A percentile compares a stretch with the other conserved stretches of the same genome.
Conservation (phyloP, 257 asterid genomes). For the Rhazya stricta region DNA sequence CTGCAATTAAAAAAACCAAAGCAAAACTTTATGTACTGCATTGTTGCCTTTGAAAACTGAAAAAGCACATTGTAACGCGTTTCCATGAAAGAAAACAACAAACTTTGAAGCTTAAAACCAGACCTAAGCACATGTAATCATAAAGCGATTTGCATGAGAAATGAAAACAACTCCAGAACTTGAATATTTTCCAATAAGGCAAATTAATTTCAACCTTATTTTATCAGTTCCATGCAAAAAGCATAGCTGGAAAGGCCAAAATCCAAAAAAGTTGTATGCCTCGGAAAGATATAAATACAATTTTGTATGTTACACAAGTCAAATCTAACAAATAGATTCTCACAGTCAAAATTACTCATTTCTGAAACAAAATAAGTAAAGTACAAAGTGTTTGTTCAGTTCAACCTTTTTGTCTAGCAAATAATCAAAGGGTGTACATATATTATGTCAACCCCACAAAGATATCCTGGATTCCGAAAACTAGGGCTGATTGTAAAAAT, state of each 20-base stretch:
- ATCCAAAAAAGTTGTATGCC: constrained; percentile 1
- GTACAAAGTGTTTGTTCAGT: neutral
- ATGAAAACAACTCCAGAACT: neutral
- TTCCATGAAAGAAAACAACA: constrained; percentile 7
- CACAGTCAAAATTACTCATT: neutral
- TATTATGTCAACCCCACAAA: neutral
- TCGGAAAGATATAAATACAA: neutral
- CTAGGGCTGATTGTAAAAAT: too few relatives aligned
- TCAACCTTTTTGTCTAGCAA: neutral
- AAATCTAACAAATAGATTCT: neutral
- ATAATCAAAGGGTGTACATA: too few relatives aligned
- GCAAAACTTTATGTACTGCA: neutral
- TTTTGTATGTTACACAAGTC: neutral
- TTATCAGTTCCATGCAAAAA: neutral
- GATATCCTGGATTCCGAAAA: too few relatives aligned
- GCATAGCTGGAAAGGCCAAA: constrained; percentile 2
- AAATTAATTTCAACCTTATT: neutral
- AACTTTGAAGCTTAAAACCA: constrained; percentile 1
- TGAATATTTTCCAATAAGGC: too few relatives aligned
- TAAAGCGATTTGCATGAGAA: neutral
- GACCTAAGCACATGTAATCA: constrained; percentile 1
- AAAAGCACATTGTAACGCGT: constrained; percentile 14
- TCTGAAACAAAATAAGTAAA: neutral
- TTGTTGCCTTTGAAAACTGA: neutral
- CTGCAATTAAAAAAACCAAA: neutral